Evolutionary conservation across 2,329 filamentous ascomycete genomes (phyloP), one percentile per base, ranked within the genome.

Genomic region (Colletotrichum karsti): DNA sequence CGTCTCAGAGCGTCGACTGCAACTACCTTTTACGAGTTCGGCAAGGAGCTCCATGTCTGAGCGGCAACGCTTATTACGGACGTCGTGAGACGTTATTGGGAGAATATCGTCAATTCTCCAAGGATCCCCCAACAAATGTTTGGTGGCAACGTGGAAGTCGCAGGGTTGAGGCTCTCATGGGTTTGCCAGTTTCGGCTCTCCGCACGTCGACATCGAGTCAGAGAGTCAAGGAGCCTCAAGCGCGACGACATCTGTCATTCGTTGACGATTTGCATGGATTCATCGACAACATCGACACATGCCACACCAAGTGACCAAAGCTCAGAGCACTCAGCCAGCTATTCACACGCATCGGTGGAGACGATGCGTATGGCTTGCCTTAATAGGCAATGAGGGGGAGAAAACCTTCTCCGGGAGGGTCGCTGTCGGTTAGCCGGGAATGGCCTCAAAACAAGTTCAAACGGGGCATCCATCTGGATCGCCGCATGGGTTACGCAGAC

Each of bases 101-200:
- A 54, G 58, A 62, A 20, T 28, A 5, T 24, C 18, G 30, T 35
- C 22, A 13, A 9, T 26, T 26, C 37, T 53, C 53, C 10, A 58
- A 46, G 65, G 15, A 5, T 7, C 48, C 65, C 60, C 44, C 24
- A 13, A 33, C 7, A 13, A 9, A 5, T 13, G 10, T 13, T 5
- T 37, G 30, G 30, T 42, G 53, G 39, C 44, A 22, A 46, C 26
- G 41, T 24, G 59, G 22, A 30, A 33, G 42, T n/a, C 2, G 12
- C 60, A 67, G 37, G 53, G 65, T 54, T 59, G 65, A 65, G 60
- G 46, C 44, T 65, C 65, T 54, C 44, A 59, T 58, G n/a, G 12
- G 28, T 12, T 67, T 60, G 15, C 44, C 60, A 13, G 30, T 48
- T 54, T 48, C 24, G 30, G 39, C 15, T 41, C 24, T 58, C 37